Evolutionary conservation across 768 basidiomycete species (phyloP), one percentile per base, ranked within the genome.

Genomic region (Gelatoporia subvermispora): DNA sequence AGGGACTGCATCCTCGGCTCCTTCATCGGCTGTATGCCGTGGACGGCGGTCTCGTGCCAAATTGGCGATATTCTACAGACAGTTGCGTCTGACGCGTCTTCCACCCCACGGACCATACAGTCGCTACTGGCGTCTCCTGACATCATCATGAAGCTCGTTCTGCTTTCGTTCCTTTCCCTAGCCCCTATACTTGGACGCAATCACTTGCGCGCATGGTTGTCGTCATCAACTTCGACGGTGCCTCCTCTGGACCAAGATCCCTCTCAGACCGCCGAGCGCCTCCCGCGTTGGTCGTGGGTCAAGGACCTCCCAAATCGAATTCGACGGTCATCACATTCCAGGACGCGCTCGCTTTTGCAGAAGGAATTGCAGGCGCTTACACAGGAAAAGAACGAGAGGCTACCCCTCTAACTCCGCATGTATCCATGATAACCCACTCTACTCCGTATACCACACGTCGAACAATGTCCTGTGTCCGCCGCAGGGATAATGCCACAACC

Each of bases 31-130:
- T 78, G 81, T 46, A 65, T 93, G 39, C 90, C 90, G 0, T 93
- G 90, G 90, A 93, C 91, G 44, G 88, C 90, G 23, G 91, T 93
- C 48, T 93, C 91, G 55, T 92, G 90, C 64, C 65, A 92, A 81
- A 87, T 91, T 58, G 90, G 89, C 17, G 89, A 92, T 64, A 88
- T 92, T 35, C 77, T 93, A 8, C 89, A 92, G 65, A 88, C 87
- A 0, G 81, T 92, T 22, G 86, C 87, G 13, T 82, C 82, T 15
- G 78, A 80, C 3, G 83, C 83, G 9, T 80, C 83, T 1, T 78
- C 84, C 5, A 77, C 80, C 16, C 75, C 84, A 43, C 82, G 89
- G 64, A 86, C 86, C 13, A 77, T 97, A n/a, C 84, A 89, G 39
- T 86, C 85, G 18, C 68, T 97, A n/a, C 69, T 97, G 17, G 72